Conservation (phyloP, 768 basidiomycete species). For the Phylloporus sp. region DNA sequence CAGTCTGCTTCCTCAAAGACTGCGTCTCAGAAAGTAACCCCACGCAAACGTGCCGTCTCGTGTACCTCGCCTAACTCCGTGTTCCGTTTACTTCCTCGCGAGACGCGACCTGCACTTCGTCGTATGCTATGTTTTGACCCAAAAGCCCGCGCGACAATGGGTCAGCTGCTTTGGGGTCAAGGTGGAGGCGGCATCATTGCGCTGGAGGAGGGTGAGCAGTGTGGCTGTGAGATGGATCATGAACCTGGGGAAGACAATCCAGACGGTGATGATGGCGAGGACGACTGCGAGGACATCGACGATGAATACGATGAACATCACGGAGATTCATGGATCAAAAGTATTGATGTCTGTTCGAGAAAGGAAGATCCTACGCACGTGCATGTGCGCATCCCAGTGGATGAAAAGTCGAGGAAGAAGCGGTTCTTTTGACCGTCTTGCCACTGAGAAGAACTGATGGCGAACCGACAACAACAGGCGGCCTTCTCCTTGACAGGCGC, state of each 20-base stretch:
- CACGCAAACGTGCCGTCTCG: slow-evolving; percentile 23
- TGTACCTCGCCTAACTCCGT: slow-evolving; percentile 67
- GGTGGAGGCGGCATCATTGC: slow-evolving; percentile 67
- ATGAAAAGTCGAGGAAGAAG: slow-evolving; percentile 71
- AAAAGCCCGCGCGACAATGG: slow-evolving; percentile 82
- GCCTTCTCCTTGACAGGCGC: slow-evolving; percentile 3
- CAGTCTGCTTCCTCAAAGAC: slow-evolving; percentile 29
- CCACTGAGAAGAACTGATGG: neutral
- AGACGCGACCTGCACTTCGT: slow-evolving; percentile 83
- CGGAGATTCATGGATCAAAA: slow-evolving; percentile 86
- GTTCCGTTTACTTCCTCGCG: slow-evolving; percentile 92
- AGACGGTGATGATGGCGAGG: slow-evolving; percentile 40
- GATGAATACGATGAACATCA: slow-evolving; percentile 62
- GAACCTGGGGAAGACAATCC: slow-evolving; percentile 26
- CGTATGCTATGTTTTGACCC: slow-evolving; percentile 95
- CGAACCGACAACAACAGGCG: neutral
- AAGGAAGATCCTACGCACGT: slow-evolving; percentile 50
- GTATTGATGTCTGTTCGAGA: slow-evolving; percentile 63
- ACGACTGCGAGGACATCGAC: slow-evolving; percentile 22
- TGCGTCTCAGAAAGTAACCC: slow-evolving; percentile 40
- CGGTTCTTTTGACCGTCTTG: slow-evolving; percentile 56
- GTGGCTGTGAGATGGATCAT: slow-evolving; percentile 57
- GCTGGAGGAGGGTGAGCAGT: slow-evolving; percentile 38
- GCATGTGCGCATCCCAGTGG: slow-evolving; percentile 70
- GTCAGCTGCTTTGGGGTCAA: slow-evolving; percentile 80